Evolutionary conservation across 208 protist species (phyloP).

Genomic region (Balamuthia mandrillaris): DNA sequence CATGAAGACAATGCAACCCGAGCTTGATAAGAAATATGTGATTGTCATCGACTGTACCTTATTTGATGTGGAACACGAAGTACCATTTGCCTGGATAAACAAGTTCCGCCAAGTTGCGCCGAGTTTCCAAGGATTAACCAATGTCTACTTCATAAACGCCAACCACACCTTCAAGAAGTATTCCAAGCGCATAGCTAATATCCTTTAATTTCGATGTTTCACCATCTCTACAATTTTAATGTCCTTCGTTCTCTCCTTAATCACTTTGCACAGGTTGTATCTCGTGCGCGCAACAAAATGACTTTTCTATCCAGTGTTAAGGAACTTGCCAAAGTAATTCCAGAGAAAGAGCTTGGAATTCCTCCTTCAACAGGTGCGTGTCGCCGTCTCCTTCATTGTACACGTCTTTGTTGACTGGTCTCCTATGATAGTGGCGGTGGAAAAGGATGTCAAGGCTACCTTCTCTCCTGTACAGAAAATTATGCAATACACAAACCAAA

Average conservation of each 20-base stretch:
- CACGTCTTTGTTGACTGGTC: background rate
- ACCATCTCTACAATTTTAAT: constrained; percentile 13
- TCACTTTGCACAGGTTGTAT: background rate
- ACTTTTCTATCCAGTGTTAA: background rate
- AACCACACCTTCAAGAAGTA: constrained; percentile 55
- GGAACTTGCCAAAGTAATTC: background rate
- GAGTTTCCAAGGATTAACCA: background rate
- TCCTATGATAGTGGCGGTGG: constrained; percentile 17
- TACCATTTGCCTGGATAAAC: constrained; percentile 51
- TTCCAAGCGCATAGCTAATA: constrained; percentile 39
- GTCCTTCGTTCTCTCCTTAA: background rate
- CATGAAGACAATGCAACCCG: constrained; percentile 47
- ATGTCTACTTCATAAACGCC: constrained; percentile 35
- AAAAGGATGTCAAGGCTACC: constrained; percentile 52
- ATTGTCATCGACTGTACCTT: constrained; percentile 55
- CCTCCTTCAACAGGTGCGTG: background rate
- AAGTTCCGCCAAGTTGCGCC: constrained; percentile 56
- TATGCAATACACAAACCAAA: constrained; percentile 32
- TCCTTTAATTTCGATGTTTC: constrained; percentile 11
- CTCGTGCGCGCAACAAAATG: constrained; percentile 1
- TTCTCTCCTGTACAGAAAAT: constrained; percentile 48
- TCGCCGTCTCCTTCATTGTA: background rate
- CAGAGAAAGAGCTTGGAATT: constrained; percentile 15
- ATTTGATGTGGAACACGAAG: constrained; percentile 42
- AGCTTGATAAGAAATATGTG: constrained; percentile 28